Evolutionary conservation across 2,329 filamentous ascomycete genomes (phyloP).

Genomic region (Penicillium fuscoglaucum): DNA sequence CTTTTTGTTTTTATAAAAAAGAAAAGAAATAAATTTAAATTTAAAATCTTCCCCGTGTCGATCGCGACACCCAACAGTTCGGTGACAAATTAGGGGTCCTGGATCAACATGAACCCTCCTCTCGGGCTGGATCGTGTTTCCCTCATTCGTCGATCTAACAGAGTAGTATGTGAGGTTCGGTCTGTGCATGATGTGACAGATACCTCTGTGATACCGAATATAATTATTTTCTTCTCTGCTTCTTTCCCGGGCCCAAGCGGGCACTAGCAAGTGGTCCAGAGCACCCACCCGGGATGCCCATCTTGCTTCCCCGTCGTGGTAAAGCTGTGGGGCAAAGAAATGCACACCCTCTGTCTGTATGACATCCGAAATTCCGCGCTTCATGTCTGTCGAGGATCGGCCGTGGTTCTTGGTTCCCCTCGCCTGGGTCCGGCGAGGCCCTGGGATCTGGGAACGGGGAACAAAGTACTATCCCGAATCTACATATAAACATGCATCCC

Average conservation of each 20-base stretch:
- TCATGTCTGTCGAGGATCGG: constrained; percentile 23
- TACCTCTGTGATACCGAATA: constrained; percentile 16
- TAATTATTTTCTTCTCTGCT: constrained; percentile 14
- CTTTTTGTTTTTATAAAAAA: background rate
- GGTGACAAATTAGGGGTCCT: constrained; percentile 41
- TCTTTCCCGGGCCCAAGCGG: constrained; percentile 15
- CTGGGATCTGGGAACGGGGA: background rate
- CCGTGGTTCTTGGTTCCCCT: constrained; percentile 27
- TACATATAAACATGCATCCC: constrained; percentile 40
- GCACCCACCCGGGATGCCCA: constrained; percentile 18
- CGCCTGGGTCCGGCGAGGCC: constrained; percentile 23
- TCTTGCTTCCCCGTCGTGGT: constrained; percentile 25
- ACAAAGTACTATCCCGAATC: constrained; percentile 16
- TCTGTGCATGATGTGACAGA: constrained; percentile 40
- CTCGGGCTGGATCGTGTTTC: constrained; percentile 23
- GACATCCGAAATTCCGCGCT: constrained; percentile 26
- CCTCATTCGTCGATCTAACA: constrained; percentile 35
- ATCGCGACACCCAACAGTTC: constrained; percentile 27
- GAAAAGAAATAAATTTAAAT: constrained; percentile 2
- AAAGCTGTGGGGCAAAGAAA: constrained; percentile 18
- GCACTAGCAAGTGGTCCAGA: constrained; percentile 12
- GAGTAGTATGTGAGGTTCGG: constrained; percentile 11
- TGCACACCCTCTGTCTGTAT: constrained; percentile 27
- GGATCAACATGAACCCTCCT: constrained; percentile 24
- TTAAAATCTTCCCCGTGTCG: constrained; percentile 31